Evolutionary conservation across 257 asterid genomes (phyloP), one percentile per base, ranked within the genome.

Genomic region (Asclepias syriaca): DNA sequence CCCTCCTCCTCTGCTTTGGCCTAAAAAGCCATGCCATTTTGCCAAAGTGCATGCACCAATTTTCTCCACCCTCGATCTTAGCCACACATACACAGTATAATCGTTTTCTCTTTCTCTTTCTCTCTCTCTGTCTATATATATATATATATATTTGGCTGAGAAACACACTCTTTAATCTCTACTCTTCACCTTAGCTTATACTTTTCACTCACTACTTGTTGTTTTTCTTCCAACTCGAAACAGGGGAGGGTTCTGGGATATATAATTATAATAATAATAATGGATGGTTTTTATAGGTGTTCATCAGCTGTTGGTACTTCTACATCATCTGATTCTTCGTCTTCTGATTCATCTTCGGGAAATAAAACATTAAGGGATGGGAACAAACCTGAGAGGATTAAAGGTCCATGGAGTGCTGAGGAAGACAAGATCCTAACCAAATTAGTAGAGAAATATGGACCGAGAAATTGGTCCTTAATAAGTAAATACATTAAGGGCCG

Each of bases 401-500:
- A 84, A 39, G 96, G 97, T 3, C 96, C 97, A 4, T 91, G 97
- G 97, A 89, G 97, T 72, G 93, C 96, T 2, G 97, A 91, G 77
- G 97, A 91, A 67, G 97, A 91, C 75, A 72, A 74, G 88, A 86
- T 91, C 81, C 79, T 91, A 68, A 86, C 95, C 72, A 85, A 84
- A 0, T 81, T 91, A 11, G 95, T 91, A 3, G 97, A 87, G 18
- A 83, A 89, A 3, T 81, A 85, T 75, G 96, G 97, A 21, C 75
- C 97, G 2, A 74, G 91, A 3, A 91, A 91, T 74, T 91, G 96
- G 97, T 87, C 97, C 3, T 69, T 91, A 58, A 91, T 91, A 0
- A 85, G 96, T 59, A 91, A 89, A 54, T 85, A 89, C 68, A 87
- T 91, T 2, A 86, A 87, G 78, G 97, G 97, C 0, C 73, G 97